Base-by-base conservation (phyloP, 257 asterid species). In the Solanum pennellii region DNA sequence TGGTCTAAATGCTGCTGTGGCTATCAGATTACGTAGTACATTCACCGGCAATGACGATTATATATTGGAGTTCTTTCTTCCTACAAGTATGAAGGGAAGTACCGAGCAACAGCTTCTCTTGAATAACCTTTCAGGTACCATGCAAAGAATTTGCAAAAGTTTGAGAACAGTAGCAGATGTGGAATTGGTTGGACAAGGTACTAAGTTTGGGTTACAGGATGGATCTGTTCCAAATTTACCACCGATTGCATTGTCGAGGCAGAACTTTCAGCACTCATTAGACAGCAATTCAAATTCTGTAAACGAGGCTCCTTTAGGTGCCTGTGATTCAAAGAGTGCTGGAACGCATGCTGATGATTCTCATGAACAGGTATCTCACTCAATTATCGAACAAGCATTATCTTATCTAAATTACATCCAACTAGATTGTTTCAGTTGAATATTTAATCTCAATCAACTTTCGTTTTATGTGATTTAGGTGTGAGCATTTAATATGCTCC, bases 1-100 rank as follows among this genome's bases (percentile, higher is more conserved):
- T 89, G 93, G 96, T 88, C 90, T 97, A 56, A 93, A 90, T 91
- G 98, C 98, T 88, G 98, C 98, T 85, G 98, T 97, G 82, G 98
- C 98, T n/a, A 93, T 94, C 87, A 93, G 95, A 93, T 89, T 97
- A 71, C 92, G 98, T 88, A 97, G 99, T 90, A 89, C 92, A 7
- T 91, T 92, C 88, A 95, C 98, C 3, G 94, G 96, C 11, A 93
- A 93, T 80, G 91, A 89, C 88, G 98, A 97, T 87, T 97, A 95
- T 87, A 89, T 97, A 68, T 87, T 97, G 68, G 99, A 97, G 94
- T 93, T 97, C 87, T 97, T 95, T 89, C 99, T 97, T 89, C 99
- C 99, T 33, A 88, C 93, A 87, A 92, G 87, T 89, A 91, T 95
- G 91, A 94, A 87, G 88, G 98, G 95, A 88, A 90, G 96, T 86